These are phyloP conservation scores for Saccharomycopsis capsularis DNA, from an alignment of 805 yeast species.

Conservation along the genomic window DNA sequence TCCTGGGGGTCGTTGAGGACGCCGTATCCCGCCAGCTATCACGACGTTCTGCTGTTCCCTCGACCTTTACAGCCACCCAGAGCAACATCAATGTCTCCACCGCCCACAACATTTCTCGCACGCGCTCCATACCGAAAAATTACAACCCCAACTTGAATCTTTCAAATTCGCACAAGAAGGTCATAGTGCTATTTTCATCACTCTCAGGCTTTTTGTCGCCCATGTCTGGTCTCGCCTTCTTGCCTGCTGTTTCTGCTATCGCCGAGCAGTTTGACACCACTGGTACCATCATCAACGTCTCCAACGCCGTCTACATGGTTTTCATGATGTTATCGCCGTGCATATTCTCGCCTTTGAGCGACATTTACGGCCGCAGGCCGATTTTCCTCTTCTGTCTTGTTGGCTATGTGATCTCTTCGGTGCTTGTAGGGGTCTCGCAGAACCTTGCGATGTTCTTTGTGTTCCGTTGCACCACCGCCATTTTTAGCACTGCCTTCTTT, in stretches of 20 bases:
- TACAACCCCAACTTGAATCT: slow-evolving; percentile 19
- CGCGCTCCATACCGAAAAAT: slow-evolving; percentile 17
- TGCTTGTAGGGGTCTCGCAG: slow-evolving; percentile 40
- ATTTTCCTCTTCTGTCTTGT: slow-evolving; percentile 38
- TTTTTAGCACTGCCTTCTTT: slow-evolving; percentile 51
- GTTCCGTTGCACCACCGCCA: slow-evolving; percentile 43
- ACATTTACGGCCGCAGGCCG: slow-evolving; percentile 44
- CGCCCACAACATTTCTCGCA: background rate
- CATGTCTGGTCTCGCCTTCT: slow-evolving; percentile 36
- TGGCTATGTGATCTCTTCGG: slow-evolving; percentile 27
- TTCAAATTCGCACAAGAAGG: background rate
- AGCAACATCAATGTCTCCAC: background rate
- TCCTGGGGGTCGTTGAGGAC: slow-evolving; percentile 19
- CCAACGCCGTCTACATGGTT: slow-evolving; percentile 44
- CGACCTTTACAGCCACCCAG: background rate
- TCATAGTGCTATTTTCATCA: slow-evolving; percentile 30
- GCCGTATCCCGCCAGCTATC: slow-evolving; percentile 17
- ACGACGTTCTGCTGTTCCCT: background rate
- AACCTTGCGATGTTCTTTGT: slow-evolving; percentile 49
- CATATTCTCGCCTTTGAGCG: slow-evolving; percentile 42
- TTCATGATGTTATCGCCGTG: slow-evolving; percentile 50
- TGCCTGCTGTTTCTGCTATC: slow-evolving; percentile 47
- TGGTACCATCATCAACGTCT: slow-evolving; percentile 38
- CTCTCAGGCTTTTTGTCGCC: slow-evolving; percentile 41
- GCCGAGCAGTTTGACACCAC: slow-evolving; percentile 41